Percentiles rank a stretch among this genome's conserved stretches.
Evolutionary conservation across 1,284 basidiomycete genomes (phyloP).

Genomic region (Ganoderma lucidum): DNA sequence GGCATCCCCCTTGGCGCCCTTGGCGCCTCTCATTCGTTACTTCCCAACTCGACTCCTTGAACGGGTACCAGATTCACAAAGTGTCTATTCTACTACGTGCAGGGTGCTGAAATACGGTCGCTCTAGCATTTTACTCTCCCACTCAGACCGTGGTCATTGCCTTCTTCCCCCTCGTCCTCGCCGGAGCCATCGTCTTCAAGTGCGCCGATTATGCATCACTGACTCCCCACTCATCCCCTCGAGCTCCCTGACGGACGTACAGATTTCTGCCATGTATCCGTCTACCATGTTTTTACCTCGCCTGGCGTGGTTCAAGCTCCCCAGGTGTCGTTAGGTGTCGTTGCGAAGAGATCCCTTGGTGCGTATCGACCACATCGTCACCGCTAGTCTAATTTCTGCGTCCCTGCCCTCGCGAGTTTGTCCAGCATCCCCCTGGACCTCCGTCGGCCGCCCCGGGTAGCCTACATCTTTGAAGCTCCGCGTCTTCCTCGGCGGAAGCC

Average conservation of each 20-base stretch:
- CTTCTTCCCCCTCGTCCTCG: background rate
- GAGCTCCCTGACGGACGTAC: too few relatives aligned
- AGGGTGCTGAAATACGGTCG: background rate
- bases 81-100: background rate
- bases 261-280: background rate
- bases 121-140: background rate
- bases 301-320: background rate
- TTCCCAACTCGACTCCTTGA: background rate
- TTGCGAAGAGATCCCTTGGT: background rate
- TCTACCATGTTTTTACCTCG: background rate
- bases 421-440: background rate
- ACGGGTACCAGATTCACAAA: background rate
- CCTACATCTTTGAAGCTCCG: background rate
- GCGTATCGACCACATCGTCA: background rate
- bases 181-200: background rate
- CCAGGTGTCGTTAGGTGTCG: background rate
- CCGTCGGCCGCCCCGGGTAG: background rate
- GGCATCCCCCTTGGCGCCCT: background rate
- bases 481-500: background rate
- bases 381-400: background rate
- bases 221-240: too few relatives aligned
- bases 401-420: conserved; percentile 5
- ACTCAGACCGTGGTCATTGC: too few relatives aligned
- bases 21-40: background rate
- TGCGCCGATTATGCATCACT: background rate